Evolutionary conservation across 2,329 filamentous ascomycete species (phyloP).

Genomic region (Sordariomycetes sp.): DNA sequence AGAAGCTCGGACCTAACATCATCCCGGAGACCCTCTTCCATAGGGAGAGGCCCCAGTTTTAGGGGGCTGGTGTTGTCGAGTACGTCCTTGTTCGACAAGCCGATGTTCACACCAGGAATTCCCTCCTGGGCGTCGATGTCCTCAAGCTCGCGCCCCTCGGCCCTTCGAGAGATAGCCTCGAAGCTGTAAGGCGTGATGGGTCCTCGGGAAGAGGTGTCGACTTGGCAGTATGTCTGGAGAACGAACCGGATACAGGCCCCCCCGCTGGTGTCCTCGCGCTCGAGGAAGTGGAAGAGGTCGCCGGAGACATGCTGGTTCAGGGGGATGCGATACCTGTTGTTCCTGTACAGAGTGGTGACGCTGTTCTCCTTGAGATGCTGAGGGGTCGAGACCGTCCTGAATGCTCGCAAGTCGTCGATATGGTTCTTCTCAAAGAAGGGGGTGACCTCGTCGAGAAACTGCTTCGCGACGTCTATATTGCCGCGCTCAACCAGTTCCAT

Average conservation of each 20-base stretch:
- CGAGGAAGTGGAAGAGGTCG: constrained; percentile 77
- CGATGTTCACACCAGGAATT: constrained; percentile 52
- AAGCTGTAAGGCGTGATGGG: constrained; percentile 56
- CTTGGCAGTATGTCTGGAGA: constrained; percentile 48
- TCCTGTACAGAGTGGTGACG: constrained; percentile 69
- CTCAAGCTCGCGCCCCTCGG: constrained; percentile 51
- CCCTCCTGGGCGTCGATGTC: constrained; percentile 54
- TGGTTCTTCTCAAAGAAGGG: constrained; percentile 66
- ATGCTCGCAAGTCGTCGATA: constrained; percentile 64
- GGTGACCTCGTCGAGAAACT: constrained; percentile 61
- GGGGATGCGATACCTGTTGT: constrained; percentile 81
- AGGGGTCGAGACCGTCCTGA: constrained; percentile 65
- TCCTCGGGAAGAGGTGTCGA: constrained; percentile 48
- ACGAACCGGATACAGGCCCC: constrained; percentile 70
- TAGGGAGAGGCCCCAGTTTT: constrained; percentile 69
- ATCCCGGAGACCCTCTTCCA: constrained; percentile 71
- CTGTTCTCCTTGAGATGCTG: constrained; percentile 69
- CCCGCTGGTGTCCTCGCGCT: constrained; percentile 73
- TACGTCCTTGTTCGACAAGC: constrained; percentile 49
- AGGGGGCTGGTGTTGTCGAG: constrained; percentile 47
- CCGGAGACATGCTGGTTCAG: constrained; percentile 78
- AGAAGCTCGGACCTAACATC: constrained; percentile 82
- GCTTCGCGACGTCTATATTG: constrained; percentile 60
- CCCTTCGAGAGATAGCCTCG: constrained; percentile 45
- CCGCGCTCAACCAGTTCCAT: constrained; percentile 66